Percentiles rank a stretch among this genome's conserved stretches.
Conservation (phyloP, 116 monocot species). For the Iris pallida region DNA sequence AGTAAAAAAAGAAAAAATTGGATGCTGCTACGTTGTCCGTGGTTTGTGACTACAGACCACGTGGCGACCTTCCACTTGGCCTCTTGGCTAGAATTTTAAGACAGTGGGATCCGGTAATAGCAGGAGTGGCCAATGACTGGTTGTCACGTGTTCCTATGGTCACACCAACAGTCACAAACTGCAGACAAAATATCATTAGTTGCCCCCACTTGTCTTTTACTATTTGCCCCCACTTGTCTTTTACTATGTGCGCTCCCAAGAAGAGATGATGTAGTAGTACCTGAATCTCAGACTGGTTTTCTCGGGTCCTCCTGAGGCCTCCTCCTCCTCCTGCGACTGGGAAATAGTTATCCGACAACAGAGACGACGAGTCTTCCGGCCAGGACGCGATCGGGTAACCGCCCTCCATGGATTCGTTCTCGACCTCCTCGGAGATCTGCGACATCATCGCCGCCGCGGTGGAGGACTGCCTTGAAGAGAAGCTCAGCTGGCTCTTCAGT, state of each 20-base stretch:
- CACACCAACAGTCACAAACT: no score
- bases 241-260: no score
- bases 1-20: not conserved
- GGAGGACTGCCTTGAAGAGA: conserved; percentile 62
- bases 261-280: conserved; percentile 14
- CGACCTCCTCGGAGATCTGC: conserved; percentile 68
- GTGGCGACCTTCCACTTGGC: no score
- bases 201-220: no score
- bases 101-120: no score
- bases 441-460: conserved; percentile 34
- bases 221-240: no score
- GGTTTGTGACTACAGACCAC: no score
- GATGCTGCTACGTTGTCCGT: no score
- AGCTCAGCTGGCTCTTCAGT: conserved; percentile 66
- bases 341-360: conserved; percentile 42
- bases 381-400: conserved; percentile 52
- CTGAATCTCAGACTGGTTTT: conserved; percentile 43
- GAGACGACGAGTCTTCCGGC: conserved; percentile 43
- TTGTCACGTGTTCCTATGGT: no score
- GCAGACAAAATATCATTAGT: no score
- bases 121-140: no score
- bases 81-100: no score
- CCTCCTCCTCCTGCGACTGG: not conserved
- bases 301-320: conserved; percentile 38
- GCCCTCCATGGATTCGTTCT: conserved; percentile 38